Conservation (phyloP, 2,329 filamentous ascomycete species). For the Phymatotrichopsis omnivora region DNA sequence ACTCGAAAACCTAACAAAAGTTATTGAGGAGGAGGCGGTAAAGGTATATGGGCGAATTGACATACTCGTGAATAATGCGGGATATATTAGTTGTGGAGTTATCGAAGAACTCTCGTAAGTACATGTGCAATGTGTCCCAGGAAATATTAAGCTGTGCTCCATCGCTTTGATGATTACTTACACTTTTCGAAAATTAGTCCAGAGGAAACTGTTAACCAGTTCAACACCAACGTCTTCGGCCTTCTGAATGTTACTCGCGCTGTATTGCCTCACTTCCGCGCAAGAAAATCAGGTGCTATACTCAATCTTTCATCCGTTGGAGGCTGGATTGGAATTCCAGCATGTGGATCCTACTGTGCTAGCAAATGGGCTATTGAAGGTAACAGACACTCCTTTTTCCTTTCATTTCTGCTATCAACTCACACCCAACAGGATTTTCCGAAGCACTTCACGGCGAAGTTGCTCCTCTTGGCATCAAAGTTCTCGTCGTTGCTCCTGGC, state of each 20-base stretch:
- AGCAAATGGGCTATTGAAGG: constrained; percentile 39
- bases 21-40: constrained; percentile 35
- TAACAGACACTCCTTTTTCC: not conserved
- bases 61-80: constrained; percentile 42
- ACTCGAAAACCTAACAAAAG: constrained; percentile 33
- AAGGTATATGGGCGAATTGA: constrained; percentile 38
- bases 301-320: constrained; percentile 42
- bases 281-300: constrained; percentile 38
- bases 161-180: too few species aligned
- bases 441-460: constrained; percentile 40
- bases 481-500: constrained; percentile 42
- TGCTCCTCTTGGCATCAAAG: constrained; percentile 39
- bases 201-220: constrained; percentile 37
- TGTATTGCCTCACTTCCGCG: constrained; percentile 41
- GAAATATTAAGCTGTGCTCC: too few species aligned
- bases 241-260: constrained; percentile 42
- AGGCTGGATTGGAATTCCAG: constrained; percentile 36
- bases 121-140: too few species aligned
- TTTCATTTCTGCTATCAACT: not conserved
- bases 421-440: constrained; percentile 34
- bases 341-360: constrained; percentile 39
- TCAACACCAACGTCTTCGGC: constrained; percentile 48
- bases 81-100: constrained; percentile 39
- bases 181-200: constrained; percentile 34
- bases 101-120: constrained; percentile 39